These are phyloP conservation scores for Fraxinus nigra DNA, from an alignment of 305 asterid genomes.

Conservation along the genomic window DNA sequence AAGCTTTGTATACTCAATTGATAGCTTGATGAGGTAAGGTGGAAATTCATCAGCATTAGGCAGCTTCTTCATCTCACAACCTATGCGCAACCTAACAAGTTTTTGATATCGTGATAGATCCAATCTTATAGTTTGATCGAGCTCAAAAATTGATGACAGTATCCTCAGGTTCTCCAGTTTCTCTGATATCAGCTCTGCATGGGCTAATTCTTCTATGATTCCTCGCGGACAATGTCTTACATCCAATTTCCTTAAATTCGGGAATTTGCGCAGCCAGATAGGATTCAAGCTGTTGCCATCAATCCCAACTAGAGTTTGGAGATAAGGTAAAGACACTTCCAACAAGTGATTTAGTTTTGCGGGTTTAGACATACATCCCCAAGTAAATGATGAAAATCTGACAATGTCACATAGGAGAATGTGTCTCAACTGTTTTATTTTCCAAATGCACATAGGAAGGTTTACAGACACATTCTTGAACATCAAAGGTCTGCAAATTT, in stretches of 20 bases:
- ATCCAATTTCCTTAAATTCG: constrained; percentile 19
- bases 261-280: not conserved
- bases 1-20: not conserved
- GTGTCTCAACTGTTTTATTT: not conserved
- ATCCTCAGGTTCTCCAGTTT: not conserved
- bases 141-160: not conserved
- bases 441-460: not conserved
- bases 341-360: not conserved
- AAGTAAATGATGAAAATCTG: not conserved
- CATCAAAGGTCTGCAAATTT: not conserved
- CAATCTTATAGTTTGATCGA: not conserved
- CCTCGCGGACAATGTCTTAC: not conserved
- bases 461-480: not conserved
- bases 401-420: not conserved
- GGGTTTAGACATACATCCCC: not conserved
- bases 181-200: not conserved
- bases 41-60: not conserved
- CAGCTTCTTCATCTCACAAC: not conserved
- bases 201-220: not conserved
- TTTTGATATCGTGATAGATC: constrained; percentile 5
- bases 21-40: not conserved
- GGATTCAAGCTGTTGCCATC: not conserved
- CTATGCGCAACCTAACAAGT: constrained; percentile 17
- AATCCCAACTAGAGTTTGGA: constrained; percentile 9
- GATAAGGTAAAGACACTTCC: not conserved